Percentiles rank a stretch among this genome's conserved stretches.
Conservation (phyloP, 176 grass and related monocot species). For the Eragrostis curvula region DNA sequence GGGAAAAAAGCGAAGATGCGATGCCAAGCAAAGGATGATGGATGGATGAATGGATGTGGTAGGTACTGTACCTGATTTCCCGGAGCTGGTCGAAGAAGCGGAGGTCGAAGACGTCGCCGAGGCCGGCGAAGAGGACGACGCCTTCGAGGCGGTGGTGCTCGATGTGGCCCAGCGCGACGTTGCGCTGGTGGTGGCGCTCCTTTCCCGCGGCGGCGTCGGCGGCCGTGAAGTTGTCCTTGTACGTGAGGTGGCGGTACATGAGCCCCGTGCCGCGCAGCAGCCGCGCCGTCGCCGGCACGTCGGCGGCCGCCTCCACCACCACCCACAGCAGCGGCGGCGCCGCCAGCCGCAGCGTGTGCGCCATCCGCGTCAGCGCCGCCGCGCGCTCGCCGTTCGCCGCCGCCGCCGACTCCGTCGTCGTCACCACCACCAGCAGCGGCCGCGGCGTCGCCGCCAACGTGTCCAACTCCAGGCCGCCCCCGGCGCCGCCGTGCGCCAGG, state of each 20-base stretch:
- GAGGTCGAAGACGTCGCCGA: slow-evolving; percentile 65
- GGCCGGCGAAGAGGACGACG: slow-evolving; percentile 72
- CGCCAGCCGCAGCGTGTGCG: slow-evolving; percentile 70
- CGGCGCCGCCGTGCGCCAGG: background rate
- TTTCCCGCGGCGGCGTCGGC: slow-evolving; percentile 51
- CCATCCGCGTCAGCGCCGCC: slow-evolving; percentile 71
- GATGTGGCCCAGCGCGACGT: slow-evolving; percentile 79
- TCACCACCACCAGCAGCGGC: slow-evolving; percentile 71
- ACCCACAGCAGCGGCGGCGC: slow-evolving; percentile 84
- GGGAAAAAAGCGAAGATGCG: background rate
- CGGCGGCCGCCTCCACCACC: slow-evolving; percentile 69
- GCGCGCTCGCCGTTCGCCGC: slow-evolving; percentile 40
- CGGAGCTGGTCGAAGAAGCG: slow-evolving; percentile 81
- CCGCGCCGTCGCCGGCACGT: slow-evolving; percentile 56
- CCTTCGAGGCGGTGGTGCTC: slow-evolving; percentile 82
- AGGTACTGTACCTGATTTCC: slow-evolving; percentile 58
- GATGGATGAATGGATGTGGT: background rate
- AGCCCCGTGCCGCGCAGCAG: slow-evolving; percentile 76
- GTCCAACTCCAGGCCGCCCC: background rate
- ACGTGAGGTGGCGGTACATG: slow-evolving; percentile 87
- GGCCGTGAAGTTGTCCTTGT: slow-evolving; percentile 92
- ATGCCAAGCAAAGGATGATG: background rate
- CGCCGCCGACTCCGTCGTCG: slow-evolving; percentile 68
- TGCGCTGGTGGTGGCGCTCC: slow-evolving; percentile 86
- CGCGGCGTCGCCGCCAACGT: slow-evolving; percentile 8